Conservation (phyloP, 257 asterid genomes). For the Solanum rostratum region DNA sequence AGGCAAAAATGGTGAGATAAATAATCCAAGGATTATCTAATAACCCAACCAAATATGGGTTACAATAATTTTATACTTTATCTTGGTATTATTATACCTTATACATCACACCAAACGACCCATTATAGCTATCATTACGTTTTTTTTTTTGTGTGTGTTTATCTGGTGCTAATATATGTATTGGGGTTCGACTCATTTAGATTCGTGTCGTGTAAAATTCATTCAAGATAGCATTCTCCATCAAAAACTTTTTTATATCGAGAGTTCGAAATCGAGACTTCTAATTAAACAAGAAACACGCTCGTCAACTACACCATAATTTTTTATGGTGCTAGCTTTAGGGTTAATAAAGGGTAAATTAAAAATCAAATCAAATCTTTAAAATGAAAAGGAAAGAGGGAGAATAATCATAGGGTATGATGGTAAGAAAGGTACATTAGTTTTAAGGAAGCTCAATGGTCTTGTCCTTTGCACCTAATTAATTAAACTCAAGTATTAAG, state of each 20-base stretch:
- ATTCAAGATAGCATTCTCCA: not conserved
- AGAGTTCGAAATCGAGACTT: accelerated
- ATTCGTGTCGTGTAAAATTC: not conserved
- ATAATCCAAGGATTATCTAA: no score
- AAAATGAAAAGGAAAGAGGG: not conserved
- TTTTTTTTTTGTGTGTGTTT: no score
- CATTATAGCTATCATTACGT: no score
- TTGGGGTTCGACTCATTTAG: accelerated
- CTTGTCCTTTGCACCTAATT: not conserved
- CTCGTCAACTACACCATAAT: no score
- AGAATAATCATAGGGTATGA: not conserved
- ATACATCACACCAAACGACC: no score
- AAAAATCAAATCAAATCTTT: no score
- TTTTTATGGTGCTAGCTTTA: no score
- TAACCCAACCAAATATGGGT: no score
- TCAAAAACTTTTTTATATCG: not conserved
- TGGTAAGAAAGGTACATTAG: not conserved
- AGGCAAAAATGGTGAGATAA: no score
- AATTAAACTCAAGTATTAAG: no score
- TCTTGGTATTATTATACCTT: no score
- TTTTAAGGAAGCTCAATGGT: not conserved
- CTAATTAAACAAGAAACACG: accelerated
- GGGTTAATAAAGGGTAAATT: not conserved
- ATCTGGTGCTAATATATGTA: not conserved
- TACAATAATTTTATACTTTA: no score